A percentile compares a stretch with the other conserved stretches of the same genome.
Conservation (phyloP, 805 yeast genomes). For the Ogataea ramenticola region DNA sequence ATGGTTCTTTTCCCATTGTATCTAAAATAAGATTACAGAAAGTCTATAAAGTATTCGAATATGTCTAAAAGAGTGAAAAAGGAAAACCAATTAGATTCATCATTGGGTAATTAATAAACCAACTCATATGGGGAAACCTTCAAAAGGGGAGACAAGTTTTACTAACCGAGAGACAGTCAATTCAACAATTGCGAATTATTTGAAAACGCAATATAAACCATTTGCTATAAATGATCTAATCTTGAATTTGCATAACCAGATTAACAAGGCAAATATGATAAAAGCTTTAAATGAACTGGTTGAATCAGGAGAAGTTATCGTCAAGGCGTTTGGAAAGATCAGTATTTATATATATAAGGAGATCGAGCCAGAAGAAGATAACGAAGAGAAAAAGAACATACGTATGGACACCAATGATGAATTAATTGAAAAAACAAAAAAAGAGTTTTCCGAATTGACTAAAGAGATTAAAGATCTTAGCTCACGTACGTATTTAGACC, state of each 20-base stretch:
- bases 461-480: neutral
- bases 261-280: conserved; percentile 26
- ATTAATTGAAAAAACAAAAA: neutral
- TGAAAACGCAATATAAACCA: conserved; percentile 39
- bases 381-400: neutral
- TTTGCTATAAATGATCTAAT: conserved; percentile 40
- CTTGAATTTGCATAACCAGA: conserved; percentile 34
- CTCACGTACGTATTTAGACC: neutral
- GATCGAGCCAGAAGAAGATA: conserved; percentile 1
- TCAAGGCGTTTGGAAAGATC: conserved; percentile 38
- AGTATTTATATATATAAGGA: conserved; percentile 36
- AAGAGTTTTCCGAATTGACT: neutral
- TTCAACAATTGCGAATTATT: conserved; percentile 27
- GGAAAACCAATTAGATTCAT: neutral
- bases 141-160: too few species aligned
- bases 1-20: too few species aligned
- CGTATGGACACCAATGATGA: neutral
- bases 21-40: too few species aligned
- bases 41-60: too few species aligned
- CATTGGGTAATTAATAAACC: conserved; percentile 1
- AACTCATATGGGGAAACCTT: conserved; percentile 1
- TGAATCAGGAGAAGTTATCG: conserved; percentile 24
- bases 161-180: conserved; percentile 19
- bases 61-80: neutral
- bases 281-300: conserved; percentile 32